Base-by-base conservation (phyloP, 805 yeast species). In the Suhomyces vadensis region DNA sequence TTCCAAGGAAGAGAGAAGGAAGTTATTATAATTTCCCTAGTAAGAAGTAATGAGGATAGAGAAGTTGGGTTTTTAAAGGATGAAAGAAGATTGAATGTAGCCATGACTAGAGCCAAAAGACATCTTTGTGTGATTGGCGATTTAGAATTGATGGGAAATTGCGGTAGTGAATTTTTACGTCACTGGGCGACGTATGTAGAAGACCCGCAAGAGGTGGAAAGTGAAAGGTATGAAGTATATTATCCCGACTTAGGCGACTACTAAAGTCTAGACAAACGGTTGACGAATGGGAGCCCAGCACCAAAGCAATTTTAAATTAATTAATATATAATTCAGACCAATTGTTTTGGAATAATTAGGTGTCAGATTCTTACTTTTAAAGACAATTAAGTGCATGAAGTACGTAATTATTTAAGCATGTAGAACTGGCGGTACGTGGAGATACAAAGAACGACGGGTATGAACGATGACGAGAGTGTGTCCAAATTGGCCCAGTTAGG, bases 1-100 rank as follows among this genome's bases (percentile, higher is more conserved):
- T 94, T 92, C 57, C 99, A 92, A 68, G 99, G 99, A 1, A 72
- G 97, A 49, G 99, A 92, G 58, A 94, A 92, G 61, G 95, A 91
- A 54, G 84, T 82, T 0, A 89, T 92, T 5, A 74, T 92, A 1
- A 66, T 94, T 9, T 77, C 94, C 1, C 63, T 92, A 42, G 97
- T 92, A 2, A 73, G 99, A 50, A 84, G 94, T 31, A 92, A 92
- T 60, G 83, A 77, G 16, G 55, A 65, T 2, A 62, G 74, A 25
- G 87, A 84, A 41, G 83, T 91, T 37, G 98, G 98, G 7, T 94
- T 92, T 57, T 67, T 94, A 42, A 73, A 75, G 19, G 97, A 92
- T 53, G 75, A 78, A 43, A 70, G 94, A 56, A 76, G 99, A 53
- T 70, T 91, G 37, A 92, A 92, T 59, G 99, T 92, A 16, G 97